Conservation (phyloP, 768 basidiomycete species). For the Agrocybe pediades region DNA sequence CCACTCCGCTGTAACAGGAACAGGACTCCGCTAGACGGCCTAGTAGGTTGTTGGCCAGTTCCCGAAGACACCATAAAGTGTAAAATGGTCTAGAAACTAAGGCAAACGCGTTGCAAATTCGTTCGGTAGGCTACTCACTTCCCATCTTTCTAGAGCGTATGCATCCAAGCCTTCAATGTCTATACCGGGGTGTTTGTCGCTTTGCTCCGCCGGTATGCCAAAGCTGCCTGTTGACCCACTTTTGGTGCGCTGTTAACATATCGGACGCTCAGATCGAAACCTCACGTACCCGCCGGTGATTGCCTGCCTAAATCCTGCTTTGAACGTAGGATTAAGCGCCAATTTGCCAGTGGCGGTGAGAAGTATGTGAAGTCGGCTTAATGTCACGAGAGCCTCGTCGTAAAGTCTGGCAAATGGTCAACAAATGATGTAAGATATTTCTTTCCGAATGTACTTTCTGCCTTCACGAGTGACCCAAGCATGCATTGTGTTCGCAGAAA, state of each 20-base stretch:
- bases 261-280: neutral
- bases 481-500: slow-evolving; percentile 65
- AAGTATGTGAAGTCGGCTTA: slow-evolving; percentile 72
- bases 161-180: slow-evolving; percentile 68
- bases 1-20: slow-evolving; percentile 82
- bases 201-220: slow-evolving; percentile 71
- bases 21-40: slow-evolving; percentile 82
- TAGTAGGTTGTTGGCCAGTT: slow-evolving; percentile 69
- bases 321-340: slow-evolving; percentile 74
- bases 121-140: slow-evolving; percentile 49
- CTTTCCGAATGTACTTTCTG: slow-evolving; percentile 54
- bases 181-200: slow-evolving; percentile 58
- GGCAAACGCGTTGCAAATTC: neutral
- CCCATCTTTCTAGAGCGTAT: slow-evolving; percentile 89
- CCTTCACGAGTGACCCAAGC: slow-evolving; percentile 78
- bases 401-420: slow-evolving; percentile 55
- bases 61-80: slow-evolving; percentile 98
- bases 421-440: slow-evolving; percentile 7
- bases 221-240: slow-evolving; percentile 84
- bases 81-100: slow-evolving; percentile 73
- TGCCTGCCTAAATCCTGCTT: slow-evolving; percentile 77
- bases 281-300: slow-evolving; percentile 77
- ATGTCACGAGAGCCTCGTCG: slow-evolving; percentile 62
- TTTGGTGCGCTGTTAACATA: slow-evolving; percentile 11
- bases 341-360: slow-evolving; percentile 61